Percentiles rank a stretch among this genome's conserved stretches.
Evolutionary conservation across 1,284 basidiomycete species (phyloP).

Genomic region (Mycena sp.): DNA sequence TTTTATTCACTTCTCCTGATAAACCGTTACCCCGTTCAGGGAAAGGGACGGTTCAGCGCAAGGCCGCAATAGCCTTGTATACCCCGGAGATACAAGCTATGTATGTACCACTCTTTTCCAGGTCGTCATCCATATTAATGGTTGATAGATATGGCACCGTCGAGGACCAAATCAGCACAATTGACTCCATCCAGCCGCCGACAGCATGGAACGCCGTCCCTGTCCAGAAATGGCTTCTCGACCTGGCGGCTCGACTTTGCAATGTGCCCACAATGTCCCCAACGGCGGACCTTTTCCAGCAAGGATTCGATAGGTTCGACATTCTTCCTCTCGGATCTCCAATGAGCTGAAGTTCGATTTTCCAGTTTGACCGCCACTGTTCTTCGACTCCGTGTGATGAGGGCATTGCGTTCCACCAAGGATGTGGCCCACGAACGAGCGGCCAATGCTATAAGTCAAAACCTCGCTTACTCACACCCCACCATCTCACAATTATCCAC

Average conservation of each 20-base stretch:
- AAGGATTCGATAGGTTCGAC: constrained; percentile 53
- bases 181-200: constrained; percentile 29
- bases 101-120: constrained; percentile 40
- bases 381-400: constrained; percentile 44
- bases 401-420: constrained; percentile 34
- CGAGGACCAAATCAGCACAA: constrained; percentile 20
- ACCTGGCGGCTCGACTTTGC: constrained; percentile 33
- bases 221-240: constrained; percentile 43
- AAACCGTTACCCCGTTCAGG: constrained; percentile 46
- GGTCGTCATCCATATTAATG: background rate
- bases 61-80: constrained; percentile 45
- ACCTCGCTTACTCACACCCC: constrained; percentile 46
- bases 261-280: constrained; percentile 20
- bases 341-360: too few species aligned
- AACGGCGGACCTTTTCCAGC: constrained; percentile 53
- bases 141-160: constrained; percentile 20
- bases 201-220: constrained; percentile 36
- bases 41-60: constrained; percentile 51
- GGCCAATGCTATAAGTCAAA: constrained; percentile 32
- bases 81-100: constrained; percentile 46
- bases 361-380: constrained; percentile 48
- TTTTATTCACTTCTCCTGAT: constrained; percentile 40
- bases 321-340: too few species aligned
- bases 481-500: constrained; percentile 40
- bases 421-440: background rate